phyloP scores from a whole-genome alignment of 2,329 filamentous ascomycete species.

The Emmonsia crescens region DNA sequence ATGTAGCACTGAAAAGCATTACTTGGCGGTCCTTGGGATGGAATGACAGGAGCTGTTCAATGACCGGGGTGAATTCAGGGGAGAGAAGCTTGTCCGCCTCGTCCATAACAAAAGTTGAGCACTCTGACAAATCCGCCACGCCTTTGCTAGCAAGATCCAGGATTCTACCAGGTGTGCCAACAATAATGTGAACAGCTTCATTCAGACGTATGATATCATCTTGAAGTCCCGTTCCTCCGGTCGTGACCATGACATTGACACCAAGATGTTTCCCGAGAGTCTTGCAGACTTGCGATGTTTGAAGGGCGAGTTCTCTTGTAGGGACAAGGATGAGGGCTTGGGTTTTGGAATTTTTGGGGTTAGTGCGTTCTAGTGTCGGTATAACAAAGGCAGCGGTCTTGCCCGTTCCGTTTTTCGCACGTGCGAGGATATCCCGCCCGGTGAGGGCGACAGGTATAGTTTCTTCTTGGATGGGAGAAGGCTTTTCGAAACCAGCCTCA shows the following conservation, averaged over 20 bases:
- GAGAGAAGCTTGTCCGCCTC: conserved; percentile 97
- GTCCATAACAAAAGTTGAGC: conserved; percentile 98
- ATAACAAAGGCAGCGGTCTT: conserved; percentile 98
- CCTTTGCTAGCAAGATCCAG: conserved; percentile 93
- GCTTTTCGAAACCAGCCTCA: conserved; percentile 97
- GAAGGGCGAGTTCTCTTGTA: conserved; percentile 90
- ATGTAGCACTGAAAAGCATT: conserved; percentile 98
- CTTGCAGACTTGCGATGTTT: conserved; percentile 99
- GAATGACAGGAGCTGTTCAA: conserved; percentile 89
- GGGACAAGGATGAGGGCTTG: conserved; percentile 95
- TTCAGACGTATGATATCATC: conserved; percentile 94
- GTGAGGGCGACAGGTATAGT: conserved; percentile 94
- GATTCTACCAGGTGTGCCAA: conserved; percentile 92
- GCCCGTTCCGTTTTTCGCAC: conserved; percentile 96
- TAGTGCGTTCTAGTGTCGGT: conserved; percentile 86
- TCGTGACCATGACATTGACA: conserved; percentile 98
- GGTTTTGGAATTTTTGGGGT: conserved; percentile 91
- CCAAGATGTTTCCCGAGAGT: conserved; percentile 93
- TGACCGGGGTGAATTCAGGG: conserved; percentile 91
- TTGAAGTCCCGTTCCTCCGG: conserved; percentile 85
- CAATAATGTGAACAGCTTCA: conserved; percentile 92
- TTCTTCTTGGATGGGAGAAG: conserved; percentile 98
- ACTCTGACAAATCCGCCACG: conserved; percentile 90
- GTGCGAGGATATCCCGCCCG: conserved; percentile 85
- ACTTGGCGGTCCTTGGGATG: conserved; percentile 96